Conservation (phyloP, 768 basidiomycete genomes). For the Lentinula guzmanii region DNA sequence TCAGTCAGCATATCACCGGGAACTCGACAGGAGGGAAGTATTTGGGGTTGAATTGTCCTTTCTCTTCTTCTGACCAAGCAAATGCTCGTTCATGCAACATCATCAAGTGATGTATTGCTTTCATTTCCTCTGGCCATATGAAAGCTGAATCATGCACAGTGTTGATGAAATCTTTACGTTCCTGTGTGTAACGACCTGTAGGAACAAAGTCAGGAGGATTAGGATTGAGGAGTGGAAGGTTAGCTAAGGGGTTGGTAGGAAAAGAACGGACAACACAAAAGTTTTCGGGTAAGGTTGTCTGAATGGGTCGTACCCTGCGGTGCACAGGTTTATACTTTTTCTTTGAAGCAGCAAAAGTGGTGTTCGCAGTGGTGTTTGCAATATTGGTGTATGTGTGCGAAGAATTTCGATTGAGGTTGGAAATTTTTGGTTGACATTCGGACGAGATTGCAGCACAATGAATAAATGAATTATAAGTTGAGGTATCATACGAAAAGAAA, state of each 20-base stretch:
- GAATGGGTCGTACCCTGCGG: conserved; percentile 10
- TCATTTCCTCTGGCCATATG: too few relatives aligned
- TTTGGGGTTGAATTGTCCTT: too few relatives aligned
- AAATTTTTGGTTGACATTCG: too few relatives aligned
- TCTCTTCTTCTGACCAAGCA: too few relatives aligned
- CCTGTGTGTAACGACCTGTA: neutral
- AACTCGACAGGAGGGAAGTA: too few relatives aligned
- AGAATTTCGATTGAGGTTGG: too few relatives aligned
- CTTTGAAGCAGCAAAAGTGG: neutral
- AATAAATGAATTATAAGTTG: neutral
- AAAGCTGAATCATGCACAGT: too few relatives aligned
- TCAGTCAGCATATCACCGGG: too few relatives aligned
- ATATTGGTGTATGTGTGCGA: too few relatives aligned
- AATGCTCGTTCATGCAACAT: too few relatives aligned
- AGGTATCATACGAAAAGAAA: neutral
- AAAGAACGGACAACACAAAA: conserved; percentile 13
- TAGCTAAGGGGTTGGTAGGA: conserved; percentile 5
- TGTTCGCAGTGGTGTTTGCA: neutral
- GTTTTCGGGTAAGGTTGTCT: conserved; percentile 12
- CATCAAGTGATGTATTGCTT: too few relatives aligned
- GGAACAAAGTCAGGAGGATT: neutral
- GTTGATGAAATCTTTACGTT: neutral
- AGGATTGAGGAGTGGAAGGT: conserved; percentile 3
- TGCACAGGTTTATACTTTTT: conserved; percentile 20
- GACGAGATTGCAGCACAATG: neutral